Evolutionary conservation across 306 rosid genomes (phyloP).

Genomic region (Styphnolobium japonicum): DNA sequence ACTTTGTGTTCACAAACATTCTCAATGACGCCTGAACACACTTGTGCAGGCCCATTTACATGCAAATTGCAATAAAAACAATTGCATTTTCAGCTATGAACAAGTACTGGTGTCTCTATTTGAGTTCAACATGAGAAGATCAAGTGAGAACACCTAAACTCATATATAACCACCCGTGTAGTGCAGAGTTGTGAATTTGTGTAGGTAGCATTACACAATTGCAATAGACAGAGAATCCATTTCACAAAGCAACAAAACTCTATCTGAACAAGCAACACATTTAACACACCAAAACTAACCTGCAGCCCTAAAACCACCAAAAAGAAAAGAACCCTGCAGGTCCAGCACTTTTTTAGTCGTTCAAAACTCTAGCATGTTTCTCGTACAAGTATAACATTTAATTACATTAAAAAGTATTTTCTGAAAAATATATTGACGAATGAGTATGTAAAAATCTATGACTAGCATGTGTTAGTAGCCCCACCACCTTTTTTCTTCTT

Average conservation of each 20-base stretch:
- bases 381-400: slow-evolving; percentile 1
- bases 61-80: neutral
- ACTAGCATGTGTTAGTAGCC: slow-evolving; percentile 27
- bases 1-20: neutral
- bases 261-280: slow-evolving; percentile 15
- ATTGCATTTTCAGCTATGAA: neutral
- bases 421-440: slow-evolving; percentile 22
- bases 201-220: neutral
- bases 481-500: slow-evolving; percentile 16
- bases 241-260: neutral
- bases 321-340: neutral
- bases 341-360: neutral
- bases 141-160: neutral
- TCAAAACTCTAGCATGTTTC: neutral
- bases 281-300: neutral
- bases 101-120: neutral
- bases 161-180: neutral
- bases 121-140: neutral
- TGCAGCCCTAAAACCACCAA: neutral
- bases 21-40: neutral
- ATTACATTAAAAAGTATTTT: slow-evolving; percentile 10
- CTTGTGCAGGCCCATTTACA: neutral
- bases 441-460: slow-evolving; percentile 30
- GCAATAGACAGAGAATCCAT: neutral
- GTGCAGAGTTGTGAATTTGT: neutral